Base-by-base conservation (phyloP, 345 rosid genomes). In the Euclidium syriacum region DNA sequence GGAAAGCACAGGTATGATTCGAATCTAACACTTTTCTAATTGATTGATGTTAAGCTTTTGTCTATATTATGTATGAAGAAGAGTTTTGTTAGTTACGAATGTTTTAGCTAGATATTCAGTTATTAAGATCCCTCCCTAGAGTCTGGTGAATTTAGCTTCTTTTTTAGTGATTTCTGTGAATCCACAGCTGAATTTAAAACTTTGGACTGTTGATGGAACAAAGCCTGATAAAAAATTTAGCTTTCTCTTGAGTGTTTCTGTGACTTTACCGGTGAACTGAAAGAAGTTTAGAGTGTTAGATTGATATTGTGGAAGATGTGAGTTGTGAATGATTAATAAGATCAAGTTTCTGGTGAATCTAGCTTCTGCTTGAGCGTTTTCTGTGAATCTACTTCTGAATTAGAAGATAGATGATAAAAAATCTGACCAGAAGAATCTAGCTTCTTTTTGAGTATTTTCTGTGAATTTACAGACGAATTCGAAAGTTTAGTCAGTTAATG, bases 1-100 rank as follows among this genome's bases (percentile, higher is more conserved):
- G 75, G 12, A 81, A 83, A 71, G 12, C 69, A 48, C 85, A 77
- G 88, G 95, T 88, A 62, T 40, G 4, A 9, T 15, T 53, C 30
- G 10, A 51, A 5, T 15, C 48, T 10, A 14, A 2, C 16, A 24
- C 1, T 59, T 34, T 7, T 19, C 33, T 10, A 12, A 16, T 30
- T 33, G 4, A 12, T 26, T 17, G 35, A 15, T 41, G n/a, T n/a
- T n/a, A n/a, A n/a, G n/a, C n/a, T n/a, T n/a, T 50, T 19, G 53
- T 24, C 27, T 22, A 4, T 36, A n/a, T 1, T 39, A 3, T 18
- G 4, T 41, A 7, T 25, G 1, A 33, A 7, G 59, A 15, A 23
- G 42, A 22, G 30, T 50, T 8, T 30, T 20, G 30, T 20, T 34
- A 2, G 18, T 40, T 18, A 26, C 42, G 52, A 19, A 41, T 41